phyloP scores from a whole-genome alignment of 192 early-diverging fungal genomes.

The Oehlia diaphana region DNA sequence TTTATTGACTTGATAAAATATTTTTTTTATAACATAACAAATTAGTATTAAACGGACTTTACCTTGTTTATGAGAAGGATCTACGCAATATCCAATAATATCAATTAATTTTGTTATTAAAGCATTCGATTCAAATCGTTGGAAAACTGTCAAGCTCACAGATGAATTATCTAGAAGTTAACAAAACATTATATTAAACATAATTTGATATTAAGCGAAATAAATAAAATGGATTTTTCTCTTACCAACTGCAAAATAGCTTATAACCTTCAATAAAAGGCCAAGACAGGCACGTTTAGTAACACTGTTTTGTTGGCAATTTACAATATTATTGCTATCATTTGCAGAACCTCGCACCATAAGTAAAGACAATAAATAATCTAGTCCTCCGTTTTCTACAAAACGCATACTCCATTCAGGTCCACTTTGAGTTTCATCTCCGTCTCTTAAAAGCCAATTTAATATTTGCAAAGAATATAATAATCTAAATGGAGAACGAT shows the following conservation, averaged over 20 bases:
- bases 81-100: slow-evolving; percentile 19
- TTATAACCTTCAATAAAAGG: slow-evolving; percentile 31
- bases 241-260: slow-evolving; percentile 29
- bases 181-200: background rate
- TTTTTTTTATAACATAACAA: background rate
- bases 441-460: slow-evolving; percentile 40
- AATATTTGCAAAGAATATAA: slow-evolving; percentile 49
- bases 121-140: background rate
- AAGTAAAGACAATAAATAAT: slow-evolving; percentile 35
- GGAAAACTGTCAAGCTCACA: background rate
- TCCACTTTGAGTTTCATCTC: slow-evolving; percentile 34
- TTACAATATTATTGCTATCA: background rate
- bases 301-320: slow-evolving; percentile 20
- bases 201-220: background rate
- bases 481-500: slow-evolving; percentile 44
- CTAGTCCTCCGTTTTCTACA: slow-evolving; percentile 40
- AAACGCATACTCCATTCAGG: slow-evolving; percentile 40
- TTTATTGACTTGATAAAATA: background rate
- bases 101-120: slow-evolving; percentile 24
- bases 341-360: slow-evolving; percentile 17
- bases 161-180: background rate
- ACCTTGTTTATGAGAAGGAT: slow-evolving; percentile 28
- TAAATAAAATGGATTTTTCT: background rate
- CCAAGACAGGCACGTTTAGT: slow-evolving; percentile 32
- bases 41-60: background rate